These are phyloP conservation scores for Boletus fagicola DNA, from an alignment of 768 basidiomycete genomes.

Conservation along the genomic window DNA sequence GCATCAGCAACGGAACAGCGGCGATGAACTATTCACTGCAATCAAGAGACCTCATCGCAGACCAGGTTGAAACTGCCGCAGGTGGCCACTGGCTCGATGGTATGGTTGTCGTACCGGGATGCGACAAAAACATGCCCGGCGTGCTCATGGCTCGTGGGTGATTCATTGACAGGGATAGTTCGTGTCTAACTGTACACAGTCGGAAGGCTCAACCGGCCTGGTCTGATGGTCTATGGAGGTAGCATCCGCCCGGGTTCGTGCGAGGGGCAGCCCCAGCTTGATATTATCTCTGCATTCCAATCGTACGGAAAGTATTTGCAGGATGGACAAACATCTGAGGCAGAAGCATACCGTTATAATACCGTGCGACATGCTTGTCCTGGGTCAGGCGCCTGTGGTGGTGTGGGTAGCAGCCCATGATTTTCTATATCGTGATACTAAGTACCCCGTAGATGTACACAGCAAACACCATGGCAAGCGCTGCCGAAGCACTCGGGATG, in stretches of 20 bases:
- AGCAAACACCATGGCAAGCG: constrained; percentile 97
- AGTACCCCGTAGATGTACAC: constrained; percentile 79
- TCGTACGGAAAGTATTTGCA: constrained; percentile 94
- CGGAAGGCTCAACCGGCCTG: constrained; percentile 92
- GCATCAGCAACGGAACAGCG: constrained; percentile 95
- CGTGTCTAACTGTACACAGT: constrained; percentile 45
- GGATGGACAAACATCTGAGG: constrained; percentile 78
- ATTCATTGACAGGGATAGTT: background rate
- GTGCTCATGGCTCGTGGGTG: constrained; percentile 91
- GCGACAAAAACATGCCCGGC: constrained; percentile 99
- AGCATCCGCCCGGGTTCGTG: constrained; percentile 93
- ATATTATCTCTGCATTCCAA: constrained; percentile 97
- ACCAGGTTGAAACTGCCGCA: constrained; percentile 93
- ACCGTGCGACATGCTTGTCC: constrained; percentile 93
- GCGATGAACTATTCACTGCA: constrained; percentile 97
- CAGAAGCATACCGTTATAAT: constrained; percentile 80
- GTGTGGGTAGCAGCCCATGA: constrained; percentile 54
- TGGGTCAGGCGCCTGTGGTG: constrained; percentile 97
- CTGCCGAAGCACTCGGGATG: constrained; percentile 95
- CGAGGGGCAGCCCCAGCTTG: constrained; percentile 81
- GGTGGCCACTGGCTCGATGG: constrained; percentile 98
- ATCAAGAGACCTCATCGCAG: constrained; percentile 96
- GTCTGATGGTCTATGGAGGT: constrained; percentile 97
- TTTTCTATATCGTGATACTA: constrained; percentile 1
- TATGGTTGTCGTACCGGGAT: constrained; percentile 95